Evolutionary conservation across 2,329 filamentous ascomycete genomes (phyloP).

Genomic region (Grosmannia serpens): DNA sequence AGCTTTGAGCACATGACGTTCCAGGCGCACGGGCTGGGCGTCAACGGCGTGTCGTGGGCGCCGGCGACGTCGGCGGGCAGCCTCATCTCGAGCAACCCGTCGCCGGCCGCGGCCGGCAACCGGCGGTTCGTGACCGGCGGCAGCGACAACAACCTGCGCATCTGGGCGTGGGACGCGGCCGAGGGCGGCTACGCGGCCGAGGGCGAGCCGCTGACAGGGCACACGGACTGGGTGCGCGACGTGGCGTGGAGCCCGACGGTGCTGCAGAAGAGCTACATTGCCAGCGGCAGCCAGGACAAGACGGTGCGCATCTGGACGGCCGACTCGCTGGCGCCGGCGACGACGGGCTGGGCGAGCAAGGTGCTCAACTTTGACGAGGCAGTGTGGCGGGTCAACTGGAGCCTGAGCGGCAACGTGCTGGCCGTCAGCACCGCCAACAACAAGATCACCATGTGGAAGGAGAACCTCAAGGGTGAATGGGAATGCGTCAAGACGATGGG

Average conservation of each 20-base stretch:
- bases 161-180: constrained; percentile 73
- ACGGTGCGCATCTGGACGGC: constrained; percentile 95
- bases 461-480: constrained; percentile 94
- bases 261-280: constrained; percentile 92
- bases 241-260: constrained; percentile 96
- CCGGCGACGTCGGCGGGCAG: constrained; percentile 75
- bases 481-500: constrained; percentile 91
- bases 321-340: constrained; percentile 41
- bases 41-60: constrained; percentile 94
- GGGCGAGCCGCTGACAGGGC: constrained; percentile 58
- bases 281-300: constrained; percentile 90
- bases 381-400: constrained; percentile 97
- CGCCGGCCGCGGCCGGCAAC: constrained; percentile 47
- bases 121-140: constrained; percentile 89
- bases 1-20: constrained; percentile 81
- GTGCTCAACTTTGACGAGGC: constrained; percentile 78
- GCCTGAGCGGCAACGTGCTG: constrained; percentile 88
- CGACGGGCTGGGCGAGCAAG: constrained; percentile 67
- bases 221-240: constrained; percentile 94
- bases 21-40: constrained; percentile 82
- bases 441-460: constrained; percentile 96
- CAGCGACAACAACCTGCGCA: constrained; percentile 45
- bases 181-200: constrained; percentile 50
- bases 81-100: constrained; percentile 61
- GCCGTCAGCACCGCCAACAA: constrained; percentile 92